These are phyloP conservation scores for Fusarium citri DNA, from an alignment of 2,329 filamentous ascomycete genomes.

Conservation along the genomic window DNA sequence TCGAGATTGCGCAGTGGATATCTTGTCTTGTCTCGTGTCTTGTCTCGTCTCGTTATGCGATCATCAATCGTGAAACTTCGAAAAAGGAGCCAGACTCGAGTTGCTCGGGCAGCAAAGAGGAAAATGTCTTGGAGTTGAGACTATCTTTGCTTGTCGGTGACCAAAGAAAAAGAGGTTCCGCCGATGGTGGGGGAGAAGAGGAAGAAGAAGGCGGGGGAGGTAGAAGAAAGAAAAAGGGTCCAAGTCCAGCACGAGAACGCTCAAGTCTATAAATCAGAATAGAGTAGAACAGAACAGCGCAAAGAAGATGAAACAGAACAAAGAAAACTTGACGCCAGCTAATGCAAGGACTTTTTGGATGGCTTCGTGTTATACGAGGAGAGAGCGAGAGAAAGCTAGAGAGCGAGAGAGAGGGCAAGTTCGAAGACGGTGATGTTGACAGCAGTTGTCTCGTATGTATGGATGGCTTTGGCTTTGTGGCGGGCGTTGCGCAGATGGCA, in stretches of 20 bases:
- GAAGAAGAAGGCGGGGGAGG: slow-evolving; percentile 17
- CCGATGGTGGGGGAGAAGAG: slow-evolving; percentile 23
- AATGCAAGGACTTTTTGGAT: slow-evolving; percentile 18
- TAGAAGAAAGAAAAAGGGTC: slow-evolving; percentile 26
- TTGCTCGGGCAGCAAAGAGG: slow-evolving; percentile 19
- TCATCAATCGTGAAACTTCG: not conserved
- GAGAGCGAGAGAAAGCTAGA: not conserved
- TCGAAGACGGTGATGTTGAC: not conserved
- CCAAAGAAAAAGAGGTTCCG: slow-evolving; percentile 16
- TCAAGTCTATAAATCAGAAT: not conserved
- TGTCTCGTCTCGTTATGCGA: slow-evolving; percentile 21
- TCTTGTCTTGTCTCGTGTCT: not conserved
- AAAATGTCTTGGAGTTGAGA: slow-evolving; percentile 6
- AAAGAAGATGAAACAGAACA: slow-evolving; percentile 4
- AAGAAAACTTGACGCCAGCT: slow-evolving; percentile 10
- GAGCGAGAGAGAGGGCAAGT: not conserved
- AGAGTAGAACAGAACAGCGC: not conserved
- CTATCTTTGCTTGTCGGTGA: slow-evolving; percentile 4
- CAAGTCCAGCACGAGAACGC: slow-evolving; percentile 1
- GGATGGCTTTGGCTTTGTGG: slow-evolving; percentile 21
- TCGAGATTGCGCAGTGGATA: slow-evolving; percentile 17
- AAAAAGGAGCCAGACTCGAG: not conserved
- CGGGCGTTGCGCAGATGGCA: slow-evolving; percentile 23
- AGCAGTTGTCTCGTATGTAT: slow-evolving; percentile 1
- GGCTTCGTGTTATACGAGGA: slow-evolving; percentile 1